These are phyloP conservation scores for Paradendryphiella salina DNA, from an alignment of 2,329 filamentous ascomycete genomes.

Conservation along the genomic window DNA sequence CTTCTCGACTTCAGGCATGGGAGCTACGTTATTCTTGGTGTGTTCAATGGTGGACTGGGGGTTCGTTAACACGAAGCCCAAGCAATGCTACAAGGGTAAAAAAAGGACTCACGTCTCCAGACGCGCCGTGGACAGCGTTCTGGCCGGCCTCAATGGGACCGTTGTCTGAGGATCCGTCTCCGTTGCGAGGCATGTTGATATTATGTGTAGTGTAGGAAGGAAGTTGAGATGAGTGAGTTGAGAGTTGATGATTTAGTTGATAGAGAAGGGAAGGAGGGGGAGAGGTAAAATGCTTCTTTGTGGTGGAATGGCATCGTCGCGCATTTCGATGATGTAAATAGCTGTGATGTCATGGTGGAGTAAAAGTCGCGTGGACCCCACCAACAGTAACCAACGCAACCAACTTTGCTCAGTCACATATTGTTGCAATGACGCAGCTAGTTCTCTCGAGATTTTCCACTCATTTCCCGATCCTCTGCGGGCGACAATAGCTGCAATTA, in stretches of 20 bases:
- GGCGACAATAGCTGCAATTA: no score
- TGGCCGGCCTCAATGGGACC: constrained; percentile 44
- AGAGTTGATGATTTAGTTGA: neutral
- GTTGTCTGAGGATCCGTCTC: constrained; percentile 49
- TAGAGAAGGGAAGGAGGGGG: neutral
- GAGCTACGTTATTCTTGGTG: constrained; percentile 46
- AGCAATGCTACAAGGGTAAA: neutral
- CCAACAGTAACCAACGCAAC: neutral
- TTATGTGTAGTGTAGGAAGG: neutral
- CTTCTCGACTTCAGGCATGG: constrained; percentile 46
- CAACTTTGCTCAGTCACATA: neutral
- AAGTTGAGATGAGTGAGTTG: neutral
- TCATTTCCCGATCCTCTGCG: no score
- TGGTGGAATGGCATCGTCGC: neutral
- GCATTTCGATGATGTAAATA: constrained; percentile 7
- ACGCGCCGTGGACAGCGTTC: constrained; percentile 43
- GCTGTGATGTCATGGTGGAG: constrained; percentile 16
- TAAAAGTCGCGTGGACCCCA: neutral
- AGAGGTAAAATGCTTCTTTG: neutral
- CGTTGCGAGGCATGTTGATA: constrained; percentile 47
- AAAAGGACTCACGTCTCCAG: constrained; percentile 36
- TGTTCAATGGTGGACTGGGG: constrained; percentile 40
- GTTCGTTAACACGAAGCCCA: neutral
- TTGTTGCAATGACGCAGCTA: neutral
- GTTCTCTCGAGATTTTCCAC: neutral